Base-by-base conservation (phyloP, 306 rosid genomes). In the Sicyos edulis region DNA sequence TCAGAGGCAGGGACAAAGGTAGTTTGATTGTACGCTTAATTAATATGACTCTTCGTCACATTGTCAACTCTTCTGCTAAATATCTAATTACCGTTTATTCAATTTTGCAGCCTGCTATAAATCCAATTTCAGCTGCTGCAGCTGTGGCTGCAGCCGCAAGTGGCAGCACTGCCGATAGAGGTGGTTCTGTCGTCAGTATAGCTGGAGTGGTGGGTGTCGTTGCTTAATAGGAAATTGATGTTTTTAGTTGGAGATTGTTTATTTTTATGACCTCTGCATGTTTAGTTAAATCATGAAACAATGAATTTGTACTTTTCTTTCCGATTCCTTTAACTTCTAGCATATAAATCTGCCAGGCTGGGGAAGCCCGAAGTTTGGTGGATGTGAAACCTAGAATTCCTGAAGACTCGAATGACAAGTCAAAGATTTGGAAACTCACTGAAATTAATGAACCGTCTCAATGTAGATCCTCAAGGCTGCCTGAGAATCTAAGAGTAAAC, bases 351-450 rank as follows among this genome's bases (percentile, higher is more conserved):
- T 80, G 49, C 60, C 85, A 92, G 98, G 91, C 87, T 80, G 98
- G 96, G 47, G 96, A 93, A 78, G 78, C 89, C 52, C 85, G 97
- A 52, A 91, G 83, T 78, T 60, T 93, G 82, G 96, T 89, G 70
- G 99, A 93, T 84, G 88, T 91, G 80, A 93, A 93, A 79, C 96
- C 99, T 75, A 89, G 96, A 83, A 86, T 93, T 77, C 80, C 84
- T 54, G 99, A 93, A 84, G 99, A 93, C 78, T 83, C 91, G 59
- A 93, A 88, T 74, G 99, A 93, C 81, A 93, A 91, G 82, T 91
- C 99, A 71, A 92, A 92, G 83, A 90, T 92, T 80, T 90, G 96
- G 98, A 92, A 88, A 88, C 89, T 90, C 81, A 88, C 96, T 77
- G 98, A 92, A 82, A 87, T 92, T 77, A 88, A 60, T 24, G 98